Base-by-base conservation (phyloP, 106 monocot genomes). In the Platanthera guangdongensis region DNA sequence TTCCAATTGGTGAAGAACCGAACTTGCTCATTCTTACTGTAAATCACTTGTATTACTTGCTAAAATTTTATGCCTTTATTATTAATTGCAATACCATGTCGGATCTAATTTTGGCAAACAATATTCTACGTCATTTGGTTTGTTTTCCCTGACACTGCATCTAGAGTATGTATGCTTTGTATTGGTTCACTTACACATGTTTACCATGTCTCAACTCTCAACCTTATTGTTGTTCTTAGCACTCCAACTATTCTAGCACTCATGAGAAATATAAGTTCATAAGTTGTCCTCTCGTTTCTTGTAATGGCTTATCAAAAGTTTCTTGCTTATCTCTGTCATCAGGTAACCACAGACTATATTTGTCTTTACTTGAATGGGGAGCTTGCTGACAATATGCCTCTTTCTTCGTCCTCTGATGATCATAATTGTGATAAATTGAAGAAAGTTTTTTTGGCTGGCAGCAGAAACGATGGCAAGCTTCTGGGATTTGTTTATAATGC, bases 291-390 rank as follows among this genome's bases (percentile, higher is more conserved):
- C 8, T 65, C 32, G 12, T 60, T 19, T 65, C 39, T 65, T 65
- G 30, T 18, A 65, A 65, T 19, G 32, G 13, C 9, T 65, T 65
- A 65, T 30, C 11, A 65, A 65, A 47, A 4, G 57, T 54, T 52
- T 71, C 19, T 78, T 75, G 6, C 18, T 78, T 47, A 64, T 47
- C 73, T 79, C 16, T 51, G 15, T 45, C 10, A 15, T 83, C 81
- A 95, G 95, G 90, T 88, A 25, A 75, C 85, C 67, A 57, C 49
- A 74, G 80, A 81, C 16, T 68, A 79, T 50, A 74, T 87, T 71
- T 80, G 85, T 9, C 88, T 95, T 81, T 80, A 92, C 72, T 80
- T 95, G 63, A 80, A 95, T 85, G 92, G 90, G 51, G 80, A 69
- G 59, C 74, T 87, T n/a, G 78, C 76, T 18, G 78, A 74, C 72